Conservation (phyloP, 306 rosid species). For the Argentina anserina region DNA sequence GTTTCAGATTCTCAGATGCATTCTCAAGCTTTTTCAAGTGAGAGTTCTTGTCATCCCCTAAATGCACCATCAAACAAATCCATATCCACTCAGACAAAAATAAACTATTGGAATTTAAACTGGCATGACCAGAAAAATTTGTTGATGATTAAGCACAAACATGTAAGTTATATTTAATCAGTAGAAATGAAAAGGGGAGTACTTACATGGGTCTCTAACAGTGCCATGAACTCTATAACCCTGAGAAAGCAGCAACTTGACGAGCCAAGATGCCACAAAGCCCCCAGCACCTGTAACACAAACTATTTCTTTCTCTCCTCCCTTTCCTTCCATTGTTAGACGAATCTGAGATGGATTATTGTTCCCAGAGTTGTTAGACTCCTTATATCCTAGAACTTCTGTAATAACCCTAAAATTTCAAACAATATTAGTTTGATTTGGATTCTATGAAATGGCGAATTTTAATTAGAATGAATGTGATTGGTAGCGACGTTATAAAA, state of each 20-base stretch:
- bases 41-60: conserved; percentile 32
- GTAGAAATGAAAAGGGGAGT: no score
- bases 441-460: no score
- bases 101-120: not conserved
- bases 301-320: conserved; percentile 23
- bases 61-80: not conserved
- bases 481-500: no score
- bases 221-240: conserved; percentile 52
- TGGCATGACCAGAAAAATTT: no score
- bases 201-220: conserved; percentile 32
- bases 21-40: conserved; percentile 33
- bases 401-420: no score
- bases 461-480: no score
- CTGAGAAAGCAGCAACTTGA: conserved; percentile 51
- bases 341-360: not conserved
- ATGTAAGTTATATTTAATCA: no score
- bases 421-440: no score
- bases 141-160: not conserved
- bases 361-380: not conserved
- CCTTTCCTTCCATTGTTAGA: not conserved
- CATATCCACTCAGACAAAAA: not conserved
- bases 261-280: conserved; percentile 47
- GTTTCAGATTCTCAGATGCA: conserved; percentile 32
- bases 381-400: no score
- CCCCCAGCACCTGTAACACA: conserved; percentile 65